These are phyloP conservation scores for Stemphylium vesicarium DNA, from an alignment of 2,329 filamentous ascomycete species.

Conservation along the genomic window DNA sequence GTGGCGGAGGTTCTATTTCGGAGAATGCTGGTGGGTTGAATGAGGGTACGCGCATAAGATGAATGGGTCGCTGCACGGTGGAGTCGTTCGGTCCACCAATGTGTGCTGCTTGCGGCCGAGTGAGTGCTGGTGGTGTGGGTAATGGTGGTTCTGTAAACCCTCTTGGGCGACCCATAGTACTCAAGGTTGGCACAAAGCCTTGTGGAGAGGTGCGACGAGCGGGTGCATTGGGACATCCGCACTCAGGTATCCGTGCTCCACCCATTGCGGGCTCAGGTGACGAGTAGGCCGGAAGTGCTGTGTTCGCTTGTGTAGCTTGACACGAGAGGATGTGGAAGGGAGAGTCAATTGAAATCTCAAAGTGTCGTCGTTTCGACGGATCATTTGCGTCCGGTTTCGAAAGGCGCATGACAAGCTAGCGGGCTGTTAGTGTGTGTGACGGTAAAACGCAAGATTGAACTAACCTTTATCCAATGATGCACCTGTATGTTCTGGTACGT, in stretches of 20 bases:
- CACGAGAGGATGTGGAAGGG: constrained; percentile 93
- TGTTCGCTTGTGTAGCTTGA: constrained; percentile 90
- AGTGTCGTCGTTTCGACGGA: constrained; percentile 80
- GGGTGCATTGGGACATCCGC: constrained; percentile 72
- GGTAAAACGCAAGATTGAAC: constrained; percentile 26
- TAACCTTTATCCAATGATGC: constrained; percentile 94
- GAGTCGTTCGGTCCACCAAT: constrained; percentile 55
- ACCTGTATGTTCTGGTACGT: constrained; percentile 94
- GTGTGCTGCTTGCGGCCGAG: constrained; percentile 58
- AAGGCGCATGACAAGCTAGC: constrained; percentile 86
- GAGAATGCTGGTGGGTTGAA: constrained; percentile 90
- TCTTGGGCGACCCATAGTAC: constrained; percentile 57
- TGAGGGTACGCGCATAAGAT: constrained; percentile 80
- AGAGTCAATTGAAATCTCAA: constrained; percentile 95
- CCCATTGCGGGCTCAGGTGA: constrained; percentile 54
- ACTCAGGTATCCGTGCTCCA: constrained; percentile 55
- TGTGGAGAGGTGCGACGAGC: constrained; percentile 56
- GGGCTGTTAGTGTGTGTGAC: constrained; percentile 10
- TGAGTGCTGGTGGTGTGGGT: constrained; percentile 48
- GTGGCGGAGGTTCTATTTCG: constrained; percentile 77
- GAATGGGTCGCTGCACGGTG: constrained; percentile 72
- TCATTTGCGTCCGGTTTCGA: constrained; percentile 83
- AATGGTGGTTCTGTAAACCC: constrained; percentile 33
- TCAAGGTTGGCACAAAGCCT: constrained; percentile 62
- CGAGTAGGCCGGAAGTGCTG: constrained; percentile 80